Evolutionary conservation across 371 early-diverging fungal genomes (phyloP).

Genomic region (Lichtheimia ornata): DNA sequence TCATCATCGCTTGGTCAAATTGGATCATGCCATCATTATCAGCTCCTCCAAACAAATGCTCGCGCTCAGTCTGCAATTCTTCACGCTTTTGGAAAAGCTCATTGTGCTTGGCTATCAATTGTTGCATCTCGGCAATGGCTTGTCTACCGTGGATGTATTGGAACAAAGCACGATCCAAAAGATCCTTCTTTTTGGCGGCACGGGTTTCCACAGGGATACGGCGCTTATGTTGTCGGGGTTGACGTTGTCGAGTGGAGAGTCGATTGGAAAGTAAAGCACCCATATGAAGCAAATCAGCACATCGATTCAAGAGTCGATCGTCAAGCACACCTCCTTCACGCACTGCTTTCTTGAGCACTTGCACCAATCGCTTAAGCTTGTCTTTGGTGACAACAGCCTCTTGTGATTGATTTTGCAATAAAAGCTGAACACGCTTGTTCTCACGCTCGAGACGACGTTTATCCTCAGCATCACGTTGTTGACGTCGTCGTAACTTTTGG

Average conservation of each 20-base stretch:
- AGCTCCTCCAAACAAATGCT: slow-evolving; percentile 55
- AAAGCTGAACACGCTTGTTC: slow-evolving; percentile 57
- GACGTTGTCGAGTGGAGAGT: slow-evolving; percentile 1
- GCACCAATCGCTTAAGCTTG: slow-evolving; percentile 51
- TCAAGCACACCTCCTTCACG: slow-evolving; percentile 43
- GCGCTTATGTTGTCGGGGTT: background rate
- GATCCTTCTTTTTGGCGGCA: slow-evolving; percentile 50
- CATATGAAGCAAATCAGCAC: slow-evolving; percentile 29
- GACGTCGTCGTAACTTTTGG: slow-evolving; percentile 66
- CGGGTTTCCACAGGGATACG: slow-evolving; percentile 27
- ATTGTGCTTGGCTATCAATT: slow-evolving; percentile 49
- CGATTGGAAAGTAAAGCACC: slow-evolving; percentile 16
- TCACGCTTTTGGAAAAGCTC: slow-evolving; percentile 62
- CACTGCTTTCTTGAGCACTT: slow-evolving; percentile 42
- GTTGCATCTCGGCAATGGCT: slow-evolving; percentile 42
- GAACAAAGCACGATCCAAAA: slow-evolving; percentile 58
- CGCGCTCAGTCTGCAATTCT: slow-evolving; percentile 68
- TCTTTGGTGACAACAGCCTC: slow-evolving; percentile 57
- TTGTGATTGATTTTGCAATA: slow-evolving; percentile 53
- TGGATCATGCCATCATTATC: slow-evolving; percentile 32
- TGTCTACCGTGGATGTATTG: slow-evolving; percentile 50
- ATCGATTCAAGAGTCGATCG: slow-evolving; percentile 26
- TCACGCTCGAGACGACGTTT: slow-evolving; percentile 70
- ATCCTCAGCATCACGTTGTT: slow-evolving; percentile 62
- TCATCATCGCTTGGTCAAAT: slow-evolving; percentile 51